Conservation (phyloP, 768 basidiomycete genomes). For the Termitomyces titanicus region DNA sequence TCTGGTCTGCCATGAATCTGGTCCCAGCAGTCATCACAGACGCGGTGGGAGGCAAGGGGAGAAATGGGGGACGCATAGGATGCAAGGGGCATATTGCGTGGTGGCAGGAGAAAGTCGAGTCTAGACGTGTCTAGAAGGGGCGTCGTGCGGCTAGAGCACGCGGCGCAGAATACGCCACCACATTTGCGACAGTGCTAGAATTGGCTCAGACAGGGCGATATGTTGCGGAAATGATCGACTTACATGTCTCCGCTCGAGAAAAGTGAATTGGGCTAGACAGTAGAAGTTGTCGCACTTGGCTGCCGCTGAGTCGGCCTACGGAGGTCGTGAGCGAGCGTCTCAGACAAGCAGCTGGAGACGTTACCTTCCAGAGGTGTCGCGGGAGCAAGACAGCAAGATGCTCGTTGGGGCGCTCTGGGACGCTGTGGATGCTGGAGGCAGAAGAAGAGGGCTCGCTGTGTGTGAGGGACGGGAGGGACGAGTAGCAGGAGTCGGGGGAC, state of each 20-base stretch:
- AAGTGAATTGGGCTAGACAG: constrained; percentile 60
- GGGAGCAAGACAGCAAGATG: constrained; percentile 76
- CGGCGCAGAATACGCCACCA: constrained; percentile 70
- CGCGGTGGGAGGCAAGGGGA: constrained; percentile 54
- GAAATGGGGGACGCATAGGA: constrained; percentile 56
- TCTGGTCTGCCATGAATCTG: constrained; percentile 61
- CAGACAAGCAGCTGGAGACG: constrained; percentile 1
- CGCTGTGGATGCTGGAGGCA: constrained; percentile 24
- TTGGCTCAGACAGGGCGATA: constrained; percentile 16
- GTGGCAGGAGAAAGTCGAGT: constrained; percentile 69
- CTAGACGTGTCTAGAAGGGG: constrained; percentile 70
- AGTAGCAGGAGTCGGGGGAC: constrained; percentile 21
- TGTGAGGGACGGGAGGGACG: constrained; percentile 21
- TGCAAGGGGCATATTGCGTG: constrained; percentile 58
- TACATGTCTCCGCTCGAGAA: constrained; percentile 76
- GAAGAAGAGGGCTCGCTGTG: constrained; percentile 33
- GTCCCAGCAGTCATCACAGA: constrained; percentile 77
- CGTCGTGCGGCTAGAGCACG: constrained; percentile 58
- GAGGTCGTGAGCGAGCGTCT: constrained; percentile 7
- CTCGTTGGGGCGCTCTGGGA: constrained; percentile 48
- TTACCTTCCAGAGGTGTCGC: constrained; percentile 71
- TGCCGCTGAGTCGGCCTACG: constrained; percentile 59
- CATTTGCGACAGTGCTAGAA: constrained; percentile 80
- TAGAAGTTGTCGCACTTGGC: constrained; percentile 69
- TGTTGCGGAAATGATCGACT: constrained; percentile 24